Conservation (phyloP, 768 basidiomycete species). For the Punctularia strigosozonata region DNA sequence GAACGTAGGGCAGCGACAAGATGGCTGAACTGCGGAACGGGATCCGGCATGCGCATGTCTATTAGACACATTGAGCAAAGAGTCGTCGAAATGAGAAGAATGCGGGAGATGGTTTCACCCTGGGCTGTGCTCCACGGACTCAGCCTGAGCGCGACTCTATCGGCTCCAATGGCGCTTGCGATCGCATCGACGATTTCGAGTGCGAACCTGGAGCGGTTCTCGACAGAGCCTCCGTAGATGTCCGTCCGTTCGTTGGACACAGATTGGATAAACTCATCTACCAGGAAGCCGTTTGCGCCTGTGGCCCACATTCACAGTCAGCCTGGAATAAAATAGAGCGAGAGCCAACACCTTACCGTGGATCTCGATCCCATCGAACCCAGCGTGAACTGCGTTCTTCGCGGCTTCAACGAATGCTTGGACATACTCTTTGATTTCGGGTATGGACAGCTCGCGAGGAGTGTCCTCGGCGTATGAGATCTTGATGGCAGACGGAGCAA, state of each 20-base stretch:
- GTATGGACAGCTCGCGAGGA: constrained; percentile 7
- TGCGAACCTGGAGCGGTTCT: constrained; percentile 29
- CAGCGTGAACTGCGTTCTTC: constrained; percentile 23
- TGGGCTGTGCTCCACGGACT: constrained; percentile 20
- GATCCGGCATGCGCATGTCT: constrained; percentile 13
- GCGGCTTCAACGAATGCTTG: constrained; percentile 19
- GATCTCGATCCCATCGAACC: constrained; percentile 32
- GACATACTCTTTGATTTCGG: constrained; percentile 23
- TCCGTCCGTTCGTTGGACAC: constrained; percentile 27
- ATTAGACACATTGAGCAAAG: constrained; percentile 16
- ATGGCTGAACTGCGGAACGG: constrained; percentile 13
- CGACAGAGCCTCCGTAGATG: constrained; percentile 32
- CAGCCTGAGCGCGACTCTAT: constrained; percentile 24
- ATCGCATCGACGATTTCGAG: constrained; percentile 26
- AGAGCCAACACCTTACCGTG: constrained; percentile 17
- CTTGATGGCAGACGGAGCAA: constrained; percentile 21
- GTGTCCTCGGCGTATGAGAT: constrained; percentile 4
- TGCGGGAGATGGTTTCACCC: constrained; percentile 14
- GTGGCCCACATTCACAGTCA: too few species aligned
- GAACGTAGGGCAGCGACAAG: constrained; percentile 10
- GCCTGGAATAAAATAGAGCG: too few species aligned
- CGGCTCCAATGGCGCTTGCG: constrained; percentile 23
- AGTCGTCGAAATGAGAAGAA: constrained; percentile 4
- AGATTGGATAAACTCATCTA: constrained; percentile 26
- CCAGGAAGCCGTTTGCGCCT: constrained; percentile 12